Conservation (phyloP, 2,329 filamentous ascomycete genomes). For the Bretziella fagacearum region DNA sequence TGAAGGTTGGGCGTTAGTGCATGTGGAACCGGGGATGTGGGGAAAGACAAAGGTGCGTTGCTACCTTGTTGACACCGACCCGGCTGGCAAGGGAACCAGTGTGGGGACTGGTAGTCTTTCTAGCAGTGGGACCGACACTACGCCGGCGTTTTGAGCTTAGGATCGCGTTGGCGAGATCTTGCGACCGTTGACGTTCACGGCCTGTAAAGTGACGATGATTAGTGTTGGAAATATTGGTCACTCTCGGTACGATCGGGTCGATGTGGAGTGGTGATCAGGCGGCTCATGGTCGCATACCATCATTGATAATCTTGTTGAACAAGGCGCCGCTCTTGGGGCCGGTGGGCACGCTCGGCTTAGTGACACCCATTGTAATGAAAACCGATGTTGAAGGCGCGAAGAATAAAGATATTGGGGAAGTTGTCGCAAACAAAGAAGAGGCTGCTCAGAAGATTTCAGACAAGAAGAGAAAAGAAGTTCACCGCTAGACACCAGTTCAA, state of each 20-base stretch:
- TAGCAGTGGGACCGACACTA: conserved; percentile 32
- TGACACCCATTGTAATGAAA: not conserved
- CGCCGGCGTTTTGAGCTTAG: conserved; percentile 42
- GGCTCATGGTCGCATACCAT: conserved; percentile 24
- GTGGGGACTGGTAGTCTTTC: conserved; percentile 21
- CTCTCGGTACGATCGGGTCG: not conserved
- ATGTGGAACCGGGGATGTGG: not conserved
- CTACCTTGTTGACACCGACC: conserved; percentile 56
- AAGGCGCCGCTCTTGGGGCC: conserved; percentile 28
- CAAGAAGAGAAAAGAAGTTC: too few species aligned
- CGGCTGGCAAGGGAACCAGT: conserved; percentile 48
- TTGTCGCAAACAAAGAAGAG: not conserved
- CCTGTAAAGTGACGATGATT: conserved; percentile 23
- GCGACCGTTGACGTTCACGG: conserved; percentile 54
- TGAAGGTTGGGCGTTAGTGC: not conserved
- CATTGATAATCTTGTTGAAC: conserved; percentile 38
- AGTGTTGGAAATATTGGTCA: not conserved
- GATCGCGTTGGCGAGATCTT: conserved; percentile 54
- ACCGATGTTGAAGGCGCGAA: not conserved
- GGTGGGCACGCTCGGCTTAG: not conserved
- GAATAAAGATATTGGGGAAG: not conserved
- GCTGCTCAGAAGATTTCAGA: not conserved
- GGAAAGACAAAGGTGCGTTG: not conserved
- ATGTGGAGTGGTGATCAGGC: not conserved
- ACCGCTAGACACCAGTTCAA: too few species aligned